Evolutionary conservation across 371 early-diverging fungal genomes (phyloP), one percentile per base, ranked within the genome.

Genomic region (Basidiobolus meristosporus): DNA sequence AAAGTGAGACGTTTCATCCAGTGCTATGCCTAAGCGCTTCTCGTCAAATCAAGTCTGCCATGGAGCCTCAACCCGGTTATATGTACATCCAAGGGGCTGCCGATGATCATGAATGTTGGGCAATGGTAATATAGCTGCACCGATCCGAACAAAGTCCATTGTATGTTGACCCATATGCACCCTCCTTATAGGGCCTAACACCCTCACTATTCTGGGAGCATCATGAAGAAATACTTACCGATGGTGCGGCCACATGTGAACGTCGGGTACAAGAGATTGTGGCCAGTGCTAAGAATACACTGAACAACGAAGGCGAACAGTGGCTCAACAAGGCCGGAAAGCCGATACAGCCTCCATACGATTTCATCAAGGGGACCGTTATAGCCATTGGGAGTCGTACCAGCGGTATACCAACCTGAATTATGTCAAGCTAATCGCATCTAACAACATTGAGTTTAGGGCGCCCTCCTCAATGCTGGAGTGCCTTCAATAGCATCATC

Each of bases 21-120:
- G 63, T 81, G 4, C 58, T 82, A 2, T 80, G 82, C 42, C 44
- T 83, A 15, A 77, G 72, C 45, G 83, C 84, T 0, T 83, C 82
- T 0, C 60, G 64, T 31, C 64, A 64, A 3, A 64, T 70, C 0
- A 48, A 47, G 22, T 69, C 60, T 19, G 62, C 71, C 22, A 44
- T 65, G 30, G 73, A 70, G 22, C 57, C 48, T 7, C 56, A 53
- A 19, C 57, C 38, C n/a, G 69, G 73, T 0, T 83, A 68, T 40
- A 46, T 66, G 3, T 90, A 90, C 44, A 77, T 90, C 2, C 88
- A 90, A 56, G 90, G 90, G 3, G 75, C 87, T 1, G 90, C 72
- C 0, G 90, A 90, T 50, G 88, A 90, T 51, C 73, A 82, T 26
- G 90, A 90, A 47, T 57, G 73, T 43, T 90, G 90, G 90, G 63